Conservation (phyloP, 441 rosid genomes). For the Arabidopsis hybrid region DNA sequence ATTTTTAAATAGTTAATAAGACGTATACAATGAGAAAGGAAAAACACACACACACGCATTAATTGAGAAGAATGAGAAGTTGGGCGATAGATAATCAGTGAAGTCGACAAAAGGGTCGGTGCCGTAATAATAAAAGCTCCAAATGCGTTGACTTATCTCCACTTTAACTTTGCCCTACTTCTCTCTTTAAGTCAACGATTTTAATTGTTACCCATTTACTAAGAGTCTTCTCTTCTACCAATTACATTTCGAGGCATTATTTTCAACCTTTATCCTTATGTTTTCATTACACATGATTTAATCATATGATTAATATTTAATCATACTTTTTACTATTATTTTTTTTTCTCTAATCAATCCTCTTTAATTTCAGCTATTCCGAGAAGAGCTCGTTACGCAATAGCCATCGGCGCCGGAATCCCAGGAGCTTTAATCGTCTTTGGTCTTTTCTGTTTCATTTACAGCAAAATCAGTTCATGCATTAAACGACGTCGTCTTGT, state of each 20-base stretch:
- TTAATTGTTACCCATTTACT: slow-evolving; percentile 30
- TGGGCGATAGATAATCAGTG: neutral
- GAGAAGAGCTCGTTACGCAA: slow-evolving; percentile 52
- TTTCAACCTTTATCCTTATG: neutral
- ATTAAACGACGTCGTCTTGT: slow-evolving; percentile 36
- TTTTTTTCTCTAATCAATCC: neutral
- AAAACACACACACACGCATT: neutral
- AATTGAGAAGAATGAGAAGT: slow-evolving; percentile 13
- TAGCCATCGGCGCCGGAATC: slow-evolving; percentile 61
- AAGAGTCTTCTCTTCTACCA: slow-evolving; percentile 33
- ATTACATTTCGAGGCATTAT: neutral
- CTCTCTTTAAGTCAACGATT: slow-evolving; percentile 34
- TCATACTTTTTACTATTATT: neutral
- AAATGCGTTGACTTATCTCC: slow-evolving; percentile 20
- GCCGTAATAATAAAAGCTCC: slow-evolving; percentile 36
- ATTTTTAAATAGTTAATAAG: too few species aligned
- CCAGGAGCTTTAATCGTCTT: slow-evolving; percentile 52
- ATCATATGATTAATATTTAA: neutral
- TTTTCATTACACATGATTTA: neutral
- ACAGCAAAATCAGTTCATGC: slow-evolving; percentile 46
- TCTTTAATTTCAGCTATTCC: slow-evolving; percentile 47
- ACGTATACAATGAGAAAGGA: too few species aligned
- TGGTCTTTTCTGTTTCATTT: slow-evolving; percentile 53
- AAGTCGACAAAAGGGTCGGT: slow-evolving; percentile 28
- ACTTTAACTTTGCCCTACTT: slow-evolving; percentile 23